phyloP scores from a whole-genome alignment of 164 flowering plant genomes.

The Annona squamosa region DNA sequence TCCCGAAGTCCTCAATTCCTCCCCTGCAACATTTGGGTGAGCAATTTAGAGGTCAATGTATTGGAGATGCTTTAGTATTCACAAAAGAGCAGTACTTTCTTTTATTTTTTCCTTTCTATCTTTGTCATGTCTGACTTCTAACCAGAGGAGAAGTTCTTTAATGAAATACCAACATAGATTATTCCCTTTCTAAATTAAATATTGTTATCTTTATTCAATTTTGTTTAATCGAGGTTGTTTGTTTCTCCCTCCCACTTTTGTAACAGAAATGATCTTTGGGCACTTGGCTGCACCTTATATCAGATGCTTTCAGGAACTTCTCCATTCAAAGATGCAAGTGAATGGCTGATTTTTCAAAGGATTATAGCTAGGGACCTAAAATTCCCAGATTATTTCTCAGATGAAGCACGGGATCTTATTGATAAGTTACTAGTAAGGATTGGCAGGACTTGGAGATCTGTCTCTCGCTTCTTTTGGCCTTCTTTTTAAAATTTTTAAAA shows the following conservation, averaged over 20 bases:
- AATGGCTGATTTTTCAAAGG: slow-evolving; percentile 98
- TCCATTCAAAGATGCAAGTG: slow-evolving; percentile 99
- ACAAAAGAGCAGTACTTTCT: neutral
- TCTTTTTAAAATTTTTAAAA: no score
- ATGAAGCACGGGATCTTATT: slow-evolving; percentile 79
- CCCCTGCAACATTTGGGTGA: slow-evolving; percentile 98
- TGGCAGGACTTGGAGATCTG: neutral
- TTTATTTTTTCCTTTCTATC: no score
- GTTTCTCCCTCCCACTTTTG: neutral
- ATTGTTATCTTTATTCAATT: neutral
- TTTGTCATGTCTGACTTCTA: neutral
- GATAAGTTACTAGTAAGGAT: slow-evolving; percentile 73
- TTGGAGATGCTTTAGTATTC: neutral
- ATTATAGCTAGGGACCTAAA: slow-evolving; percentile 87
- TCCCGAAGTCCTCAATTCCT: slow-evolving; percentile 96
- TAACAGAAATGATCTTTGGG: slow-evolving; percentile 99
- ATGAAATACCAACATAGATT: neutral
- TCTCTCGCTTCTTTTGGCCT: neutral
- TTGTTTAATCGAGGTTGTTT: neutral
- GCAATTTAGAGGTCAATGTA: neutral
- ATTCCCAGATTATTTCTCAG: slow-evolving; percentile 81
- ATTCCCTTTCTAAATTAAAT: neutral
- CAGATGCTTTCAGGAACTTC: slow-evolving; percentile 99
- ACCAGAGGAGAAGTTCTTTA: neutral
- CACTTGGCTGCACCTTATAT: slow-evolving; percentile 97